Percentiles rank a stretch among this genome's conserved stretches.
phyloP scores from a whole-genome alignment of 2,329 filamentous ascomycete species.

The Whalleya microplaca region DNA sequence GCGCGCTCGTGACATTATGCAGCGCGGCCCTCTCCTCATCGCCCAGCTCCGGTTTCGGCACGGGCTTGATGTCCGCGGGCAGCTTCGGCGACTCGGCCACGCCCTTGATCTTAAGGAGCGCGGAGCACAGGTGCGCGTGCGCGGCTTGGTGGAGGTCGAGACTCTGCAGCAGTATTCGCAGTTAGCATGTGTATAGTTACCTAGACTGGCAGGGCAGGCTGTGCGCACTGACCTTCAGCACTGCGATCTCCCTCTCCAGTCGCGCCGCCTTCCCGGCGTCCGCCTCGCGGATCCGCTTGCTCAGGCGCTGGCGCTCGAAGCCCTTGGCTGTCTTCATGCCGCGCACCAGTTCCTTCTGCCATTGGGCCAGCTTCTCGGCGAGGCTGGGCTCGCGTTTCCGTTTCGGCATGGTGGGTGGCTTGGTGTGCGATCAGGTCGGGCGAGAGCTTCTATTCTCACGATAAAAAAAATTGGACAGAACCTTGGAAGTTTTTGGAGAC shows the following conservation, averaged over 20 bases:
- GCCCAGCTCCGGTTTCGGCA: constrained; percentile 52
- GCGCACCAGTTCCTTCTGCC: constrained; percentile 63
- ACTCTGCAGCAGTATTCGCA: constrained; percentile 42
- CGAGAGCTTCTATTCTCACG: too few relatives aligned
- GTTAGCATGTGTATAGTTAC: constrained; percentile 4
- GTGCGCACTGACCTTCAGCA: constrained; percentile 53
- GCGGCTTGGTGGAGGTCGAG: constrained; percentile 62
- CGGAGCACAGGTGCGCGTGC: constrained; percentile 58
- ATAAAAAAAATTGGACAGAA: not conserved
- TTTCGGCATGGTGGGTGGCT: constrained; percentile 26
- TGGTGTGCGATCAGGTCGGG: not conserved
- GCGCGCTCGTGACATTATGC: constrained; percentile 63
- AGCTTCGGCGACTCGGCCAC: constrained; percentile 55
- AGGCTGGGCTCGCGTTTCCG: constrained; percentile 56
- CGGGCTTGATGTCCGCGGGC: constrained; percentile 51
- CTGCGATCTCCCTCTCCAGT: constrained; percentile 63
- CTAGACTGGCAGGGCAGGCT: not conserved
- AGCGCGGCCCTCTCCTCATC: constrained; percentile 55
- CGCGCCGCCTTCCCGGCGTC: constrained; percentile 57
- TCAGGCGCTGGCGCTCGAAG: constrained; percentile 77
- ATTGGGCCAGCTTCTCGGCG: constrained; percentile 55
- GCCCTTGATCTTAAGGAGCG: constrained; percentile 57
- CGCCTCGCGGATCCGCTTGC: constrained; percentile 59
- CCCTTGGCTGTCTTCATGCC: constrained; percentile 75
- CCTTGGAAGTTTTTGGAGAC: not conserved